Percentiles rank a stretch among this genome's conserved stretches.
phyloP scores from a whole-genome alignment of 106 monocot species.

The Platanthera zijinensis region DNA sequence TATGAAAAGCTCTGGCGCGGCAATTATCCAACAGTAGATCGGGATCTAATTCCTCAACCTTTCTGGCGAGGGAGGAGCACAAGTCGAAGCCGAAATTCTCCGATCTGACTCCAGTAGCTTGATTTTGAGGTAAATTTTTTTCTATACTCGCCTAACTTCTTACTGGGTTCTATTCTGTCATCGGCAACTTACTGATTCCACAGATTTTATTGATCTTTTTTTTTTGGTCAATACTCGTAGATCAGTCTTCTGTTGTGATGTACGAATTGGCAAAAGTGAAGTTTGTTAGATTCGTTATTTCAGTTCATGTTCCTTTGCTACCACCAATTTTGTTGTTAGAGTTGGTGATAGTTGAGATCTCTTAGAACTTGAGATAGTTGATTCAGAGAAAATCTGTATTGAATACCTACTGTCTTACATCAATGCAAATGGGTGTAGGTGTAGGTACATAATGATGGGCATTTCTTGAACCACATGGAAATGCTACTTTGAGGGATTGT shows the following conservation, averaged over 20 bases:
- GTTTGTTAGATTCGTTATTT: neutral
- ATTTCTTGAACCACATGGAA: neutral
- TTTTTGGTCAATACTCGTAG: neutral
- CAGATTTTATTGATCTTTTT: neutral
- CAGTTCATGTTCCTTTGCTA: neutral
- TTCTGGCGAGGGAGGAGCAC: neutral
- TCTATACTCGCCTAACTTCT: neutral
- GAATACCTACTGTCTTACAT: neutral
- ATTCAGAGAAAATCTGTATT: neutral
- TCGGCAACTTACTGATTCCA: neutral
- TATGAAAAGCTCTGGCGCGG: neutral
- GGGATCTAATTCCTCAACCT: neutral
- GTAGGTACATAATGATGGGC: neutral
- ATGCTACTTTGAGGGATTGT: too few species aligned
- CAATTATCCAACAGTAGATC: neutral
- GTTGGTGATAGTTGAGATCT: neutral
- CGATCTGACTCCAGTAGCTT: neutral
- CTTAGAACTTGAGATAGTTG: neutral
- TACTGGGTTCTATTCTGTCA: neutral
- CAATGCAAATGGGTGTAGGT: neutral
- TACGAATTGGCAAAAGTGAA: neutral
- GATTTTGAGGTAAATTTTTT: neutral
- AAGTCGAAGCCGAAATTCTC: neutral
- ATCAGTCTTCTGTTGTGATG: neutral
- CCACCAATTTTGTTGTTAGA: neutral